Evolutionary conservation across 768 basidiomycete genomes (phyloP), one percentile per base, ranked within the genome.

Genomic region (Lentinula sp.): DNA sequence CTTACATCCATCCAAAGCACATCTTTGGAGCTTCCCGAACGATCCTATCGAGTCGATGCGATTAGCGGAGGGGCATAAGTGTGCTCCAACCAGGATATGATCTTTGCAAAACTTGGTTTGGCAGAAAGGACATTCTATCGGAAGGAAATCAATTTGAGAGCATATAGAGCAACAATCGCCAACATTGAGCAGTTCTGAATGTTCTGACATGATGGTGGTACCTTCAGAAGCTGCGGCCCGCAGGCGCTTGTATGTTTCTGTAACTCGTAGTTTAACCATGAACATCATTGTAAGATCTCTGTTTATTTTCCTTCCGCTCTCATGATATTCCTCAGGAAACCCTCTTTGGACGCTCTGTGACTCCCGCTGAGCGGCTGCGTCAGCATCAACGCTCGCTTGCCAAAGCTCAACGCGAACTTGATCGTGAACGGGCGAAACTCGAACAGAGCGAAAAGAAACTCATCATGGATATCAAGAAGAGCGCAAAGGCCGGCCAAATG

Each of bases 361-460:
- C 96, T 16, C 97, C 97, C 16, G 96, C 96, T 28, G 97, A 99
- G 75, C 88, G 95, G 60, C 83, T 99, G 64, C 88, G 96, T 60
- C 93, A 98, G 75, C 95, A 99, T 73, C 97, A 99, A 73, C 89
- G 96, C 39, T 85, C 94, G 2, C 86, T 98, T 64, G 90, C 93
- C 39, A 98, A 98, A 73, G 97, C 97, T 7, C 95, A 98, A 76
- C 88, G 97, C 52, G 97, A 98, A 76, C 90, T 98, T 56, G 97
- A 98, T 74, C 86, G 97, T 64, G 97, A 99, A 76, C 88, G 93
- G 63, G 78, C 81, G 37, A 98, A 95, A 75, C 87, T 98, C 46
- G 97, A 98, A 74, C 88, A 90, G 71, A 88, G 90, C 69, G 97
- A 98, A 81, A 98, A 96, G 86, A 98, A 97, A 73, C 87, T 98